Conservation (phyloP, 1,284 basidiomycete genomes). For the Apiotrichum gamsii region DNA sequence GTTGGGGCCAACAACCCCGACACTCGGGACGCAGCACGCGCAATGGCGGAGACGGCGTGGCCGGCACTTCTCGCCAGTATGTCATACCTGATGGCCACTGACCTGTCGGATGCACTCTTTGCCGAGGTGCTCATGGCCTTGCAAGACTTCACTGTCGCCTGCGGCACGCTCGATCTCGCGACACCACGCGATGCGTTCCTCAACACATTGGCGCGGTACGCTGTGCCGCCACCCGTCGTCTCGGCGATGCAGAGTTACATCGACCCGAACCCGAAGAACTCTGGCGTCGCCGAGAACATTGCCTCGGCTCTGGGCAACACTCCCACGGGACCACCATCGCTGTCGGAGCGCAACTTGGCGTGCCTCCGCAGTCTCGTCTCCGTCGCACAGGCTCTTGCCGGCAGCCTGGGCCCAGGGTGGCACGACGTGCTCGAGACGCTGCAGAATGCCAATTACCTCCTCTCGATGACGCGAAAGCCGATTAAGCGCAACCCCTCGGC, state of each 20-base stretch:
- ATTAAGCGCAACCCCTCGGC: background rate
- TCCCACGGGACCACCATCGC: slow-evolving; percentile 55
- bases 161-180: slow-evolving; percentile 75
- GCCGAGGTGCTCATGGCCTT: slow-evolving; percentile 68
- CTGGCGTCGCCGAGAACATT: slow-evolving; percentile 61
- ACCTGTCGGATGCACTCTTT: slow-evolving; percentile 63
- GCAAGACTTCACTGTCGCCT: slow-evolving; percentile 77
- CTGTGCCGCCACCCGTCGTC: slow-evolving; percentile 80
- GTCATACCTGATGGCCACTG: slow-evolving; percentile 81
- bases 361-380: slow-evolving; percentile 78
- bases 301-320: slow-evolving; percentile 31
- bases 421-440: slow-evolving; percentile 81
- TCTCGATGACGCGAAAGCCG: slow-evolving; percentile 50
- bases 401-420: slow-evolving; percentile 81
- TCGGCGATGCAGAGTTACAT: slow-evolving; percentile 68
- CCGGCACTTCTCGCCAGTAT: slow-evolving; percentile 82
- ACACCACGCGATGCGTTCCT: slow-evolving; percentile 93
- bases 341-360: slow-evolving; percentile 83
- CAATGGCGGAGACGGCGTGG: slow-evolving; percentile 81
- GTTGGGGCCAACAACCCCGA: slow-evolving; percentile 51
- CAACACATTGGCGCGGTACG: slow-evolving; percentile 74
- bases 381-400: slow-evolving; percentile 73
- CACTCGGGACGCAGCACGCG: slow-evolving; percentile 53
- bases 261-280: slow-evolving; percentile 51
- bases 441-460: slow-evolving; percentile 86